Evolutionary conservation across 78 protist genomes (phyloP).

Genomic region (Isochrysis galbana): DNA sequence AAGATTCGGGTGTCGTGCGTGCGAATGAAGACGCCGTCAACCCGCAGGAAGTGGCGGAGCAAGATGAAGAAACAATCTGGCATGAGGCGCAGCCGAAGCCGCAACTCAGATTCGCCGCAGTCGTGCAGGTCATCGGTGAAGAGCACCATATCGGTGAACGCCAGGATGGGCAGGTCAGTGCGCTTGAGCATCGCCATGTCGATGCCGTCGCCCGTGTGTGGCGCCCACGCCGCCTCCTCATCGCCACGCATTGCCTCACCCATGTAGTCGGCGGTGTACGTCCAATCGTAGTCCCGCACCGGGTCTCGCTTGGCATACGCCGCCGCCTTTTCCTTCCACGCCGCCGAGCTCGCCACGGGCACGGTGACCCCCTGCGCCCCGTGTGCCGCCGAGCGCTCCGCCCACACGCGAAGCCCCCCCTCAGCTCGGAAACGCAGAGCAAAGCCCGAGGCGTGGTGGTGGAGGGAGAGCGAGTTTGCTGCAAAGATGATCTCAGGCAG

Average conservation of each 20-base stretch:
- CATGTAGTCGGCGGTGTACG: background rate
- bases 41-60: background rate
- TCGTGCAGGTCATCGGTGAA: background rate
- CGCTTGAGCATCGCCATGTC: background rate
- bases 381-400: background rate
- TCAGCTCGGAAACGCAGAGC: background rate
- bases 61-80: background rate
- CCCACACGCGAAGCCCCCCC: background rate
- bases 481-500: background rate
- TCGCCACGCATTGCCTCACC: background rate
- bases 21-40: background rate
- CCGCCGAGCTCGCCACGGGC: background rate
- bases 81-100: background rate
- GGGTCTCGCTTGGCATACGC: background rate
- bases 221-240: background rate
- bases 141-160: background rate
- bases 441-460: background rate
- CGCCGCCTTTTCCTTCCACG: background rate
- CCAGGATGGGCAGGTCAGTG: background rate
- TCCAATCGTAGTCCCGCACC: background rate
- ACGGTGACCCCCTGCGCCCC: background rate
- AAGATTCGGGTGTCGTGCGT: background rate
- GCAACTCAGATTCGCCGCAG: background rate
- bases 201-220: background rate
- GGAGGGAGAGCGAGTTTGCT: background rate